Conservation (phyloP, 2,329 filamentous ascomycete species). For the Ophiostoma ulmi region DNA sequence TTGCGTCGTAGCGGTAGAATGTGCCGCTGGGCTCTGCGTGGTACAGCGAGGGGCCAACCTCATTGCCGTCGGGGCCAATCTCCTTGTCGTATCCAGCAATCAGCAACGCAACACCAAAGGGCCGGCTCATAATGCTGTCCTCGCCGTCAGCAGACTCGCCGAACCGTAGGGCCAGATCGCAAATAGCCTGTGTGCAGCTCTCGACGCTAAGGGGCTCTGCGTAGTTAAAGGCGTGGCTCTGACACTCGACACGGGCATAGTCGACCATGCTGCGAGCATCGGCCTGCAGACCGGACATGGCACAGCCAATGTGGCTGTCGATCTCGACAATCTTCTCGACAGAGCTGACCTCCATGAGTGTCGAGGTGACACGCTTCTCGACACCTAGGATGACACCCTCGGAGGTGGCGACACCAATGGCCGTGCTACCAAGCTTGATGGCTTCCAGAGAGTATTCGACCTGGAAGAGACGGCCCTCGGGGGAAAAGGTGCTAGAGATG, state of each 20-base stretch:
- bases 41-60: slow-evolving; percentile 94
- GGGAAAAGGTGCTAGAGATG: slow-evolving; percentile 84
- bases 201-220: slow-evolving; percentile 91
- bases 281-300: slow-evolving; percentile 96
- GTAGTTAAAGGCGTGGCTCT: slow-evolving; percentile 97
- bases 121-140: slow-evolving; percentile 97
- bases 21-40: slow-evolving; percentile 97
- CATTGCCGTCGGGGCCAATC: slow-evolving; percentile 36
- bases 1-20: slow-evolving; percentile 98
- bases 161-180: slow-evolving; percentile 91
- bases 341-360: slow-evolving; percentile 92
- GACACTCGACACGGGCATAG: slow-evolving; percentile 94
- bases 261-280: slow-evolving; percentile 97
- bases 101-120: slow-evolving; percentile 92
- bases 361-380: slow-evolving; percentile 97
- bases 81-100: slow-evolving; percentile 81
- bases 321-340: slow-evolving; percentile 99
- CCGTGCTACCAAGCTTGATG: slow-evolving; percentile 98
- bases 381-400: slow-evolving; percentile 95
- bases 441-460: slow-evolving; percentile 99
- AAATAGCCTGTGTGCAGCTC: slow-evolving; percentile 98
- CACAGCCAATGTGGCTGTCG: slow-evolving; percentile 96
- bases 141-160: slow-evolving; percentile 96
- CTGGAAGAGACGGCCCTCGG: slow-evolving; percentile 98
- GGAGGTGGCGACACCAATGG: slow-evolving; percentile 93